A percentile compares a stretch with the other conserved stretches of the same genome.
These are phyloP conservation scores for Dictyostelium citrinum DNA, from an alignment of 78 protist species.

Conservation along the genomic window DNA sequence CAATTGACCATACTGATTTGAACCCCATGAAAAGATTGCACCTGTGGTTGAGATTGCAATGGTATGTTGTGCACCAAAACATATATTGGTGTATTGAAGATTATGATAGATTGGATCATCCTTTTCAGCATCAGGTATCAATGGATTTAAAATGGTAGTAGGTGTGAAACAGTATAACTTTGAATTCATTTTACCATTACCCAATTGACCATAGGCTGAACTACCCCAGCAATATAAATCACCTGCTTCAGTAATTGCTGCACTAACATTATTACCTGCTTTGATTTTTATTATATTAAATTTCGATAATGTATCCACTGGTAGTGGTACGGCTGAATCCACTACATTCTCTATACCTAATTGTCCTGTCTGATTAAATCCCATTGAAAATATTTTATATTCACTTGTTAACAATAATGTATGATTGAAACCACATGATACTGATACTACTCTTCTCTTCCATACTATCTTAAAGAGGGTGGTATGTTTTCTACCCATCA, in stretches of 20 bases:
- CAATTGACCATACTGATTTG: constrained; percentile 36
- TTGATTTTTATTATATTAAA: background rate
- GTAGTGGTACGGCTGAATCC: constrained; percentile 61
- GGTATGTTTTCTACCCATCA: constrained; percentile 58
- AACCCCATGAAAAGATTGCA: constrained; percentile 49
- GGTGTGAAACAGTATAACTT: constrained; percentile 11
- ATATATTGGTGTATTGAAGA: constrained; percentile 18
- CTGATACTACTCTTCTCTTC: constrained; percentile 22
- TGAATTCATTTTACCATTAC: constrained; percentile 3
- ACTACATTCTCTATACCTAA: constrained; percentile 43
- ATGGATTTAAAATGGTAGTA: background rate
- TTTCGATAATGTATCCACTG: background rate
- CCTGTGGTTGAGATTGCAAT: constrained; percentile 37
- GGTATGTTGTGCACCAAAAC: constrained; percentile 50
- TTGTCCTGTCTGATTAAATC: constrained; percentile 34
- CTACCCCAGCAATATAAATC: constrained; percentile 59
- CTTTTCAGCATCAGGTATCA: background rate
- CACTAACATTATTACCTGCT: constrained; percentile 42
- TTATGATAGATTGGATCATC: background rate
- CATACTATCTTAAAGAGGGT: constrained; percentile 67
- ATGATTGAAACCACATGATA: constrained; percentile 64
- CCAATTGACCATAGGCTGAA: constrained; percentile 48
- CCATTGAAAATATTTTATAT: constrained; percentile 40
- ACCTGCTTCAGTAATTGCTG: constrained; percentile 45
- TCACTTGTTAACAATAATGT: constrained; percentile 37